Base-by-base conservation (phyloP, 306 rosid species). In the Trifolium pratense region DNA sequence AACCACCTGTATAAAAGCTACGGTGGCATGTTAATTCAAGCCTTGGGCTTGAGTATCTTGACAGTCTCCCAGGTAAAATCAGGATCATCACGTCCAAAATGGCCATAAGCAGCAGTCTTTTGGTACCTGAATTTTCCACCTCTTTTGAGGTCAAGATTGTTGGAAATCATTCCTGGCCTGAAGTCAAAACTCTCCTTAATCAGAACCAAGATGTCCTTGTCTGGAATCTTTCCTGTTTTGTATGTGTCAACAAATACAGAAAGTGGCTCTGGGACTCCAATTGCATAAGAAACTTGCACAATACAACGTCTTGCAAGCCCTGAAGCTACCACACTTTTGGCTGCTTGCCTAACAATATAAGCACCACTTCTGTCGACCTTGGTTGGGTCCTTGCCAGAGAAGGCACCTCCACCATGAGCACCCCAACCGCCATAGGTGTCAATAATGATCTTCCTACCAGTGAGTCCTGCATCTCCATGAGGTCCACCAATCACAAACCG, bases 401-500 rank as follows among this genome's bases (percentile, higher is more conserved):
- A 91, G 66, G 92, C 94, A 70, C 97, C 92, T 14, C 97, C 92
- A 63, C 94, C 97, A 55, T 91, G 94, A 84, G 94, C 97, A 68
- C 97, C 97, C 94, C 93, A 91, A n/a, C 97, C 94, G 0, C 97
- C 97, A 31, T 88, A 91, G 58, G 92, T 91, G 52, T 91, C 97
- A 1, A 91, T 91, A 6, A 89, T 91, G 79, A 91, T 91, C 88
- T 91, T 91, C 80, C 97, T 53, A 59, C 97, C 97, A 1, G 93
- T 88, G 66, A 91, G 97, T 5, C 97, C 97, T 7, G 97, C 97
- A 66, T 91, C 97, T 46, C 97, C 97, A 53, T 91, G 92, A 6
- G 97, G 97, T 43, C 94, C 97, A 15, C 97, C 94, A 1, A 91
- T 88, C 82, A 91, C 97, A 68, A 91, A 91, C 52, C 93, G 72